These are phyloP conservation scores for Acanthamoeba culbertsoni DNA, from an alignment of 208 protist genomes.

Conservation along the genomic window DNA sequence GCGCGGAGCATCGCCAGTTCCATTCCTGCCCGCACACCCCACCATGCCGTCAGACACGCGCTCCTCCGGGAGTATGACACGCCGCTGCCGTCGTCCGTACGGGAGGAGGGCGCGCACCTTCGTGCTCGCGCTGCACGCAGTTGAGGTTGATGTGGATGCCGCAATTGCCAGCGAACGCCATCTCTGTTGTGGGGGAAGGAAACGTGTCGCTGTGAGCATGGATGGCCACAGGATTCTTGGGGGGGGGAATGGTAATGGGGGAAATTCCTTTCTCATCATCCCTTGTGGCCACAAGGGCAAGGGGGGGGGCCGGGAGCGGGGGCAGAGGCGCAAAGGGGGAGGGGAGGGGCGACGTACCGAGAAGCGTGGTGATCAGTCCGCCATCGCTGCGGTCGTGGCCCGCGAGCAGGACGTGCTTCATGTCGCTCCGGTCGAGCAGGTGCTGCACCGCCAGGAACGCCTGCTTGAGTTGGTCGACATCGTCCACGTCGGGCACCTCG, in stretches of 20 bases:
- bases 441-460: slow-evolving; percentile 68
- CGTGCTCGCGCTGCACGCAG: not conserved
- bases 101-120: not conserved
- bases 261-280: too few relatives aligned
- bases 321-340: not conserved
- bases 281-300: too few relatives aligned
- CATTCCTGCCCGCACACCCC: not conserved
- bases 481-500: slow-evolving; percentile 71
- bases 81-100: too few relatives aligned
- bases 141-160: slow-evolving; percentile 73
- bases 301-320: not conserved
- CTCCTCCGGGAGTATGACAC: not conserved
- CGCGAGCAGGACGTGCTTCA: too few relatives aligned
- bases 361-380: slow-evolving; percentile 74
- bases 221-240: not conserved
- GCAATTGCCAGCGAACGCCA: slow-evolving; percentile 82
- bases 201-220: not conserved
- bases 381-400: slow-evolving; percentile 79
- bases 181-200: slow-evolving; percentile 52
- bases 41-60: not conserved
- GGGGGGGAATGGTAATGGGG: not conserved
- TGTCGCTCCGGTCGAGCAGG: slow-evolving; percentile 56
- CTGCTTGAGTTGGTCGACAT: slow-evolving; percentile 38
- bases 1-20: slow-evolving; percentile 60
- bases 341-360: not conserved